Evolutionary conservation across 1,284 basidiomycete species (phyloP).

Genomic region (Ceratobasidium sp.): DNA sequence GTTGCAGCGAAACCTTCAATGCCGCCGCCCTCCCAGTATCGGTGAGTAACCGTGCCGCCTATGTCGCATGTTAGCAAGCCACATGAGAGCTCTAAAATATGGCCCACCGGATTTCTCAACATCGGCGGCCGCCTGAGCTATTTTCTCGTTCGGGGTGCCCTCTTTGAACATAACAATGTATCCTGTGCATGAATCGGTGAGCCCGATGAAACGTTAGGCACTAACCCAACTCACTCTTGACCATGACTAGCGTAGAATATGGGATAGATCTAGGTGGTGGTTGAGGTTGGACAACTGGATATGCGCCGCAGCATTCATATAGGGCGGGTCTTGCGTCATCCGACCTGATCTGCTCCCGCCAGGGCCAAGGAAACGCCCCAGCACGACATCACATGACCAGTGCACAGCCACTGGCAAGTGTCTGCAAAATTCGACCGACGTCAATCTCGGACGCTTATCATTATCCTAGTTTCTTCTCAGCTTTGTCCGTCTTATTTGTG

Average conservation of each 20-base stretch:
- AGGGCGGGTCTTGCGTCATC: constrained; percentile 19
- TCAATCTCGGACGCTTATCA: constrained; percentile 1
- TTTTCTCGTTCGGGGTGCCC: neutral
- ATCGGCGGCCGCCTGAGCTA: neutral
- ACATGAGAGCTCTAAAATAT: neutral
- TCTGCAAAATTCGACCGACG: constrained; percentile 24
- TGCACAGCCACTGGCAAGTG: neutral
- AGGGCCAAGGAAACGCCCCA: constrained; percentile 17
- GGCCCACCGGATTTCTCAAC: neutral
- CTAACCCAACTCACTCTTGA: neutral
- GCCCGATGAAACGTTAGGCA: neutral
- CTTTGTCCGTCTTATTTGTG: constrained; percentile 25
- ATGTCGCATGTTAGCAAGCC: neutral
- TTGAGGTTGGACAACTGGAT: neutral
- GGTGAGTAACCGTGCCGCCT: constrained; percentile 22
- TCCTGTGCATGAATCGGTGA: neutral
- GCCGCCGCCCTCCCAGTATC: neutral
- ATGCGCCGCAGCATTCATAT: constrained; percentile 7
- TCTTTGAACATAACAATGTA: constrained; percentile 39
- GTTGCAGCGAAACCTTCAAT: constrained; percentile 13
- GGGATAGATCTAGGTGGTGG: constrained; percentile 17
- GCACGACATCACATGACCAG: neutral
- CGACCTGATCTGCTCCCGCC: neutral
- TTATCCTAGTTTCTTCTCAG: neutral
- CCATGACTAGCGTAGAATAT: constrained; percentile 5